Evolutionary conservation across 75 land plant species (phyloP), one percentile per base, ranked within the genome.

Genomic region (Larix kaempferi): DNA sequence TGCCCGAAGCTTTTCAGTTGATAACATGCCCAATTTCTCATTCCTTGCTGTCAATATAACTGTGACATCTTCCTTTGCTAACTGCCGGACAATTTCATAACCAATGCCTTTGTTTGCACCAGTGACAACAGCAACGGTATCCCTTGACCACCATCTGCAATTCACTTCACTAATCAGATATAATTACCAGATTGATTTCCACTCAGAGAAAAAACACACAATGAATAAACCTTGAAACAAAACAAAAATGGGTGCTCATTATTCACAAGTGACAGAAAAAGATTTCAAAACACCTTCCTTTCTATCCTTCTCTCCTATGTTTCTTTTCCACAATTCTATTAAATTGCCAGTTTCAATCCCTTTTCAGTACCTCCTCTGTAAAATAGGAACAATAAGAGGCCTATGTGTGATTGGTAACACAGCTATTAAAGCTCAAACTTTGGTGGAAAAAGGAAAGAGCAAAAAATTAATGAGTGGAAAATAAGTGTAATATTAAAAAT

Each of bases 101-200:
- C 89, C 92, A 57, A 90, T 85, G 27, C 92, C 92, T 71, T 86
- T 86, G 57, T 87, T 90, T n/a, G 87, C 83, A 59, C 73, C 89
- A 63, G 80, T 35, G 21, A 74, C 86, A 73, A 89, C 83, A 27
- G 88, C 90, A 49, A 82, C 35, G 8, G 83, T 82, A 66, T 78
- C 83, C 8, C 57, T 37, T 12, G 82, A 62, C 82, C 82, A 81
- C 82, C 82, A 81, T 58, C 81, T 81, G 35, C 44, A 23, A 39
- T 12, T 25, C 65, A 62, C 12, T 62, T 62, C 12, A 26, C 26
- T 62, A 2, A 49, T 10, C 12, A 49, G 11, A 49, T 49, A 25
- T 14, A 62, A 10, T 11, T 11, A 25, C 65, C 65, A 62, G 8
- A 62, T 62, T 2, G 27, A 7, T 27, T 25, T 62, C 65, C 65